These are phyloP conservation scores for Linnemannia schmuckeri DNA, from an alignment of 192 early-diverging fungal genomes.

Conservation along the genomic window DNA sequence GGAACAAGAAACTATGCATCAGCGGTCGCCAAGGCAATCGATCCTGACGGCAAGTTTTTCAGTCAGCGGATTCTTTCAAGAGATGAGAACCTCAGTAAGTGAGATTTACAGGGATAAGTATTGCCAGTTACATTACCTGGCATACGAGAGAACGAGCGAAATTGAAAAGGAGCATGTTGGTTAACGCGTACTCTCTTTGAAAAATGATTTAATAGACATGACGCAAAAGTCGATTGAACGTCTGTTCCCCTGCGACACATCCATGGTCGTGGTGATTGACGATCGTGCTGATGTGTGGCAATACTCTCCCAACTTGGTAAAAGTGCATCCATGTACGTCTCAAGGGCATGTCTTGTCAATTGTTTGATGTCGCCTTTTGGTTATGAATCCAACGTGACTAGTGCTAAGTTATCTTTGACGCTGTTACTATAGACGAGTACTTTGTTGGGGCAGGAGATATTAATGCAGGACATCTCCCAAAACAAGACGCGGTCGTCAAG, in stretches of 20 bases:
- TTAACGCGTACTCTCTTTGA: background rate
- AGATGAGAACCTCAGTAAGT: constrained; percentile 90
- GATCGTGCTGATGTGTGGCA: constrained; percentile 97
- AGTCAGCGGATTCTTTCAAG: constrained; percentile 91
- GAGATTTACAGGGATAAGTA: background rate
- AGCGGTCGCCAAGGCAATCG: constrained; percentile 87
- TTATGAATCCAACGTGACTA: background rate
- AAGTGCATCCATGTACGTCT: constrained; percentile 87
- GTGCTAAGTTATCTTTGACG: constrained; percentile 1
- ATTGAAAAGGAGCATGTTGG: background rate
- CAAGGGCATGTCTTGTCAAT: background rate
- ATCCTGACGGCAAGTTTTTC: constrained; percentile 85
- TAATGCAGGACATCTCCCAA: constrained; percentile 78
- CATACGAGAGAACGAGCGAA: background rate
- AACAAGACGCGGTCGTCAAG: constrained; percentile 29
- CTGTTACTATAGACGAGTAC: constrained; percentile 79
- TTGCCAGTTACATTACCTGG: background rate
- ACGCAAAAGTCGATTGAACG: constrained; percentile 84
- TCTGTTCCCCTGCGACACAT: constrained; percentile 94
- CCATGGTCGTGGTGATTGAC: constrained; percentile 97
- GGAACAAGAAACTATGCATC: constrained; percentile 94
- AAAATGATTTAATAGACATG: constrained; percentile 62
- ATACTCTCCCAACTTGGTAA: constrained; percentile 90
- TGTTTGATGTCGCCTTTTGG: background rate
- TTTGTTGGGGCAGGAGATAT: constrained; percentile 97